These are phyloP conservation scores for Xenoacremonium recifei DNA, from an alignment of 2,329 filamentous ascomycete genomes.

Conservation along the genomic window DNA sequence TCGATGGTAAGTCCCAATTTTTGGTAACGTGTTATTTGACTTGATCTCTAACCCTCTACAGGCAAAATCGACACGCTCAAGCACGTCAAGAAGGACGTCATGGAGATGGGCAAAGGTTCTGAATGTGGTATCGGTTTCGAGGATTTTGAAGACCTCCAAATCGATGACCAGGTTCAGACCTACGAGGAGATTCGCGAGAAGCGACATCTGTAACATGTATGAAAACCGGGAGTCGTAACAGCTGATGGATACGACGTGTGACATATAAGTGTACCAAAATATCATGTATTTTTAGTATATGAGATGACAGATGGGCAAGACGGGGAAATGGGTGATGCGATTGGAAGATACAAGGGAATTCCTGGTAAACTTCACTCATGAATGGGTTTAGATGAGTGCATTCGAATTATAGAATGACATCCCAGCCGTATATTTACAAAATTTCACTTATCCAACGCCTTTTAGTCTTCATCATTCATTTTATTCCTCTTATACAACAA, in stretches of 20 bases:
- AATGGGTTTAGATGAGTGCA: too few species aligned
- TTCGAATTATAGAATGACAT: background rate
- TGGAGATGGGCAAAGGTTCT: conserved; percentile 85
- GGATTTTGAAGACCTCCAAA: conserved; percentile 72
- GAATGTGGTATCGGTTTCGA: conserved; percentile 91
- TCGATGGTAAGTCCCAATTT: conserved; percentile 72
- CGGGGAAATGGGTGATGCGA: too few species aligned
- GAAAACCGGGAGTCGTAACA: conserved; percentile 11
- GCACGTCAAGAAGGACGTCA: conserved; percentile 87
- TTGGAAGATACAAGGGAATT: too few species aligned
- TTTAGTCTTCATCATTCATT: background rate
- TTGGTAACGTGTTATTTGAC: too few species aligned
- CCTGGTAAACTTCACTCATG: too few species aligned
- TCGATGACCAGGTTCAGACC: conserved; percentile 83
- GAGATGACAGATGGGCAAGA: background rate
- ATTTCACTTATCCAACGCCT: too few species aligned
- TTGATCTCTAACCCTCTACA: conserved; percentile 35
- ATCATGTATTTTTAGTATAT: conserved; percentile 2
- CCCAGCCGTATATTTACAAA: background rate
- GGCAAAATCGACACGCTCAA: conserved; percentile 80
- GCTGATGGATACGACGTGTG: background rate
- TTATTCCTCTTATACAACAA: background rate
- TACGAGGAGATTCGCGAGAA: conserved; percentile 79
- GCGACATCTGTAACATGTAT: conserved; percentile 49
- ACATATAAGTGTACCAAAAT: conserved; percentile 1